A percentile compares a stretch with the other conserved stretches of the same genome.
phyloP scores from a whole-genome alignment of 73 alveolate species.

The Paramecium bursaria region DNA sequence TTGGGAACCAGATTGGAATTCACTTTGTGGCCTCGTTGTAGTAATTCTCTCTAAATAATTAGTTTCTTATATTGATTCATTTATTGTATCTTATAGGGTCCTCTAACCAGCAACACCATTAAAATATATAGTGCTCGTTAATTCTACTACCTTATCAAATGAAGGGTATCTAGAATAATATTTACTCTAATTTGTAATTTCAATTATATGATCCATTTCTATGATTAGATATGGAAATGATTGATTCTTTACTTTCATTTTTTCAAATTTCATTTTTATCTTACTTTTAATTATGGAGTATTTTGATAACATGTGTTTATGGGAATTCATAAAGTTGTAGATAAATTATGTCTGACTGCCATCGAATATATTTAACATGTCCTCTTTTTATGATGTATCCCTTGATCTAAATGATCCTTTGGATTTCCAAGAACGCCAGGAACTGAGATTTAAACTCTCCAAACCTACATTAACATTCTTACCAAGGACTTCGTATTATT shows the following conservation, averaged over 20 bases:
- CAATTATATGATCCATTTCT: constrained; percentile 49
- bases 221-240: constrained; percentile 25
- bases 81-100: constrained; percentile 1
- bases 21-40: too few species aligned
- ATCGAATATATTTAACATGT: too few species aligned
- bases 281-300: constrained; percentile 11
- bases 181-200: neutral
- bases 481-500: constrained; percentile 15
- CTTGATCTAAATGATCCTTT: too few species aligned
- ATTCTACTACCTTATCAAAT: neutral
- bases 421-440: constrained; percentile 60
- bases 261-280: neutral
- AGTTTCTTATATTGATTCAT: too few species aligned
- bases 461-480: constrained; percentile 1
- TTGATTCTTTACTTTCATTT: constrained; percentile 17
- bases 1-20: too few species aligned
- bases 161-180: constrained; percentile 18
- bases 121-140: neutral
- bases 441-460: constrained; percentile 30
- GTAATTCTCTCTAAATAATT: too few species aligned
- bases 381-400: too few species aligned
- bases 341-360: neutral
- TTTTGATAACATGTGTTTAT: neutral
- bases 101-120: constrained; percentile 8
- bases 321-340: constrained; percentile 6